Conservation (phyloP, 495 filamentous ascomycete species). For the Friedmanniomyces simplex region DNA sequence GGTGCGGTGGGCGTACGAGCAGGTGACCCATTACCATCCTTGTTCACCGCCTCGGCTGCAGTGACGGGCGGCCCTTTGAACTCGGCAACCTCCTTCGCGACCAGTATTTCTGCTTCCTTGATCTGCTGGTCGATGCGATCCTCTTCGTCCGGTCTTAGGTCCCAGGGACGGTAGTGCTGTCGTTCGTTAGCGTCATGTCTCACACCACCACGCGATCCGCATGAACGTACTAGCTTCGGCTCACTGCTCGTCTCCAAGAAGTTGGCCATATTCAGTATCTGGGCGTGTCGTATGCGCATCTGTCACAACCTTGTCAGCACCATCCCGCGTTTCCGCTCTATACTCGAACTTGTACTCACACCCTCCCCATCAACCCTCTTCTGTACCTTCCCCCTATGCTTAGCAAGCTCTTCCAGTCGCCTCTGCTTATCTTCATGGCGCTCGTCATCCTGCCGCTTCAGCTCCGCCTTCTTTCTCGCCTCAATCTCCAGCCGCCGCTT, state of each 20-base stretch:
- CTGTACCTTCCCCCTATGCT: constrained; percentile 56
- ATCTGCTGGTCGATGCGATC: constrained; percentile 51
- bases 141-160: constrained; percentile 53
- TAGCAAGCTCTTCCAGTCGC: constrained; percentile 49
- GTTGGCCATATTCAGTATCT: constrained; percentile 60
- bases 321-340: neutral
- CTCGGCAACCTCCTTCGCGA: constrained; percentile 42
- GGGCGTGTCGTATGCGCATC: constrained; percentile 72
- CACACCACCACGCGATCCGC: neutral
- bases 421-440: constrained; percentile 57
- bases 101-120: constrained; percentile 42
- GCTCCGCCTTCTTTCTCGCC: constrained; percentile 74
- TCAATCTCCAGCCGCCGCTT: constrained; percentile 82
- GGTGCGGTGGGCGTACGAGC: neutral
- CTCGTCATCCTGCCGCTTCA: constrained; percentile 61
- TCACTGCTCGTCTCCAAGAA: constrained; percentile 63
- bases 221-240: constrained; percentile 64
- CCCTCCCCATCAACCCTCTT: constrained; percentile 65
- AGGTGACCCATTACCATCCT: neutral
- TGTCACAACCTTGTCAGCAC: constrained; percentile 28
- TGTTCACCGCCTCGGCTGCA: neutral
- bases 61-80: constrained; percentile 30
- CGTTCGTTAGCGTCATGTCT: neutral
- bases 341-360: constrained; percentile 36
- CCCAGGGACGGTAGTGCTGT: constrained; percentile 87